A percentile compares a stretch with the other conserved stretches of the same genome.
Conservation (phyloP, 768 basidiomycete genomes). For the Leccinum subgranulosum region DNA sequence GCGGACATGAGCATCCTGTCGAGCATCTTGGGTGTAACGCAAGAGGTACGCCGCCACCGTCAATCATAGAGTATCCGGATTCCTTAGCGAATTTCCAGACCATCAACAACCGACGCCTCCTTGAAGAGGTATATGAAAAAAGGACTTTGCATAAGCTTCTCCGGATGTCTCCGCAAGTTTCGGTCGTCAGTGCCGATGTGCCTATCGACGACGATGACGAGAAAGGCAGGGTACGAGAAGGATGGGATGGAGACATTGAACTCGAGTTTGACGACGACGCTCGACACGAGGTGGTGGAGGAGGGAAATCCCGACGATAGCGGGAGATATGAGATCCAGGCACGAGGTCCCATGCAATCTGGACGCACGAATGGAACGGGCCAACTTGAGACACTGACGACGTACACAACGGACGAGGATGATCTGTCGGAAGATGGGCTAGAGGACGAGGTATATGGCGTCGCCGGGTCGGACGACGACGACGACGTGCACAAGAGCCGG, state of each 20-base stretch:
- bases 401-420: slow-evolving; percentile 50
- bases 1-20: slow-evolving; percentile 78
- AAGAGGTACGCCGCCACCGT: slow-evolving; percentile 55
- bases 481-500: slow-evolving; percentile 5
- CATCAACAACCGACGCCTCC: slow-evolving; percentile 66
- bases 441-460: slow-evolving; percentile 27
- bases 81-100: slow-evolving; percentile 43
- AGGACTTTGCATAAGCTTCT: slow-evolving; percentile 57
- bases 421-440: slow-evolving; percentile 26
- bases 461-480: slow-evolving; percentile 26
- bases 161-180: slow-evolving; percentile 33
- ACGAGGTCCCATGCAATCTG: slow-evolving; percentile 44
- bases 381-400: slow-evolving; percentile 39
- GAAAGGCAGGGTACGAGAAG: slow-evolving; percentile 30
- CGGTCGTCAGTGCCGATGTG: slow-evolving; percentile 20
- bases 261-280: slow-evolving; percentile 23
- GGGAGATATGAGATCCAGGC: slow-evolving; percentile 57
- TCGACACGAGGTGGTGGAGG: not conserved
- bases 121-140: slow-evolving; percentile 66
- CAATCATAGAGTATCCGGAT: not conserved
- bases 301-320: slow-evolving; percentile 41
- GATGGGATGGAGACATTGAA: slow-evolving; percentile 40
- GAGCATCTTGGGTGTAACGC: slow-evolving; percentile 77
- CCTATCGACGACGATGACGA: slow-evolving; percentile 10
- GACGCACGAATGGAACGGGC: slow-evolving; percentile 38